These are phyloP conservation scores for Alternaria sp. DNA, from an alignment of 2,329 filamentous ascomycete genomes.

Conservation along the genomic window DNA sequence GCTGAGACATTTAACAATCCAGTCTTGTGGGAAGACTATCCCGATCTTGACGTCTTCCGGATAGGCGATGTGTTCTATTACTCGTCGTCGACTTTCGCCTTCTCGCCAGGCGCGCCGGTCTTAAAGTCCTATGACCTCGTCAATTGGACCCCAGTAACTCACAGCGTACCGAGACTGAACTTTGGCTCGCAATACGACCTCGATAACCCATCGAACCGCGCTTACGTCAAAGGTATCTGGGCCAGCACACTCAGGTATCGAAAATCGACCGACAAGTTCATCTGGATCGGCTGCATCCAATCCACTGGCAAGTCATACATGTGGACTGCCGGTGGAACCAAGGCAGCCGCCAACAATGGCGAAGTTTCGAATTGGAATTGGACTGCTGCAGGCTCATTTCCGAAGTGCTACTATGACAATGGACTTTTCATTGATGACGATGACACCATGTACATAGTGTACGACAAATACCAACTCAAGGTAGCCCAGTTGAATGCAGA, in stretches of 20 bases:
- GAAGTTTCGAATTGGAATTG: slow-evolving; percentile 50
- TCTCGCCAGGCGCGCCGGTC: slow-evolving; percentile 65
- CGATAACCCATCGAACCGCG: slow-evolving; percentile 47
- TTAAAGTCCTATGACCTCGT: slow-evolving; percentile 64
- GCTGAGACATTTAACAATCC: slow-evolving; percentile 57
- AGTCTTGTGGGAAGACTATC: slow-evolving; percentile 64
- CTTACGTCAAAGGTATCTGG: slow-evolving; percentile 65
- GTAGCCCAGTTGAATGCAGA: slow-evolving; percentile 63
- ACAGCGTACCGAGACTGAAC: slow-evolving; percentile 51
- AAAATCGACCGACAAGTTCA: slow-evolving; percentile 58
- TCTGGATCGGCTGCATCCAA: slow-evolving; percentile 67
- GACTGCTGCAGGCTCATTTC: slow-evolving; percentile 50
- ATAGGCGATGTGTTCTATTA: slow-evolving; percentile 62
- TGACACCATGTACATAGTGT: slow-evolving; percentile 66
- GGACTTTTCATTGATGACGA: slow-evolving; percentile 67
- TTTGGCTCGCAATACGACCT: slow-evolving; percentile 59
- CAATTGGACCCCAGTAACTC: slow-evolving; percentile 56
- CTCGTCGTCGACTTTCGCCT: slow-evolving; percentile 65
- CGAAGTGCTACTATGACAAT: slow-evolving; percentile 65
- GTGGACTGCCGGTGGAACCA: slow-evolving; percentile 58
- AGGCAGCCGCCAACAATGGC: slow-evolving; percentile 45
- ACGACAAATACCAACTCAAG: slow-evolving; percentile 59
- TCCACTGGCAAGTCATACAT: slow-evolving; percentile 60
- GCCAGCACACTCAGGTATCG: slow-evolving; percentile 64
- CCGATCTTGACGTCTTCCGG: slow-evolving; percentile 64